A percentile compares a stretch with the other conserved stretches of the same genome.
Evolutionary conservation across 2,329 filamentous ascomycete species (phyloP).

Genomic region (Sclerotinia minor): DNA sequence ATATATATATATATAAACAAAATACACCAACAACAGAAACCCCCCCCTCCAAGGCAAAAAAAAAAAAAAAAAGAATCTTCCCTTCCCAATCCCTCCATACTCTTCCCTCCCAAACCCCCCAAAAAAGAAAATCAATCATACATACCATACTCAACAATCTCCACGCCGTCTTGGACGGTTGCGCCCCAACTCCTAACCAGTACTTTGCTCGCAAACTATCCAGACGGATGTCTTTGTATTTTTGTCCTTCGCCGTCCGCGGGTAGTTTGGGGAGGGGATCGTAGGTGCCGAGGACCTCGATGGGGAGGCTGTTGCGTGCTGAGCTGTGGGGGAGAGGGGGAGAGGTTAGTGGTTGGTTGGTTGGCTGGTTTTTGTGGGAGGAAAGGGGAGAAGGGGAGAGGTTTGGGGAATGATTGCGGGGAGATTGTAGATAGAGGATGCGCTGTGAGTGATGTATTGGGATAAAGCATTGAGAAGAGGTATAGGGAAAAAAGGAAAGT

Average conservation of each 20-base stretch:
- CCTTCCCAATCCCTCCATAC: too few relatives aligned
- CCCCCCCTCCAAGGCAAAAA: too few relatives aligned
- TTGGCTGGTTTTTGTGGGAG: background rate
- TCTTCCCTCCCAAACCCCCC: background rate
- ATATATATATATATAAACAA: too few relatives aligned
- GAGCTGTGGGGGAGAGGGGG: constrained; percentile 56
- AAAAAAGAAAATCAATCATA: background rate
- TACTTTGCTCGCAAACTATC: constrained; percentile 82
- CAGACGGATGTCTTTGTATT: constrained; percentile 89
- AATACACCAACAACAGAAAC: too few relatives aligned
- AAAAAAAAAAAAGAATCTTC: too few relatives aligned
- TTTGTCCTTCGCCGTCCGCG: constrained; percentile 61
- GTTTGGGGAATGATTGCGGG: too few relatives aligned
- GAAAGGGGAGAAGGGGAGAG: background rate
- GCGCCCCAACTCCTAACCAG: constrained; percentile 95
- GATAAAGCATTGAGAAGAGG: too few relatives aligned
- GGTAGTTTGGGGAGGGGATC: constrained; percentile 65
- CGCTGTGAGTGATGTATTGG: too few relatives aligned
- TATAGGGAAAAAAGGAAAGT: background rate
- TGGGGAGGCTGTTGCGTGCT: constrained; percentile 80
- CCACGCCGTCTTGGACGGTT: constrained; percentile 90
- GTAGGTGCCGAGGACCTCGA: constrained; percentile 86
- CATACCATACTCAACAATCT: constrained; percentile 77
- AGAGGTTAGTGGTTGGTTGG: background rate
- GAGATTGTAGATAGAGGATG: too few relatives aligned